Evolutionary conservation across 805 yeast species (phyloP), one percentile per base, ranked within the genome.

Genomic region (Wickerhamiella lipophila): DNA sequence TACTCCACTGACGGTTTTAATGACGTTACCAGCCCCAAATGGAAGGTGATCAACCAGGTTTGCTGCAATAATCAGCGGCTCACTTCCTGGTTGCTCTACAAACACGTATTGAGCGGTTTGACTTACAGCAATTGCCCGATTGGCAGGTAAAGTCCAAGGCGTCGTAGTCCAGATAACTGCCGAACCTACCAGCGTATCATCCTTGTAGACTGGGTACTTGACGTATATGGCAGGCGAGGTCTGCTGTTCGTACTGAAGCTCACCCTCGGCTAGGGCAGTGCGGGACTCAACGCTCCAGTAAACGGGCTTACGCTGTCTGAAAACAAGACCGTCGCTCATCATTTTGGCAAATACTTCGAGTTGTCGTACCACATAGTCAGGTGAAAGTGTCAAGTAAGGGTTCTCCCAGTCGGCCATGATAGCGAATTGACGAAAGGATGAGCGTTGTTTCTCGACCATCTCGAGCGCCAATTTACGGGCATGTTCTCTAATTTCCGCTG

Each of bases 201-300:
- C 43, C 2, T 18, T 48, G 6, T 30, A 29, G 6, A 59, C 38
- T 1, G 53, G 48, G 50, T 54, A 54, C 3, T 42, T 42, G 22
- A 51, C 42, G 25, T 51, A 53, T 4, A 50, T 50, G 2, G 55
- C 50, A 4, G 51, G 46, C 21, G 52, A 49, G 7, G 25, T 42
- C 42, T 49, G 95, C 18, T 76, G 77, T 46, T 83, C 82, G 63
- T 92, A 92, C 60, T 89, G 96, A 50, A 92, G 70, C 62, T 92
- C 99, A 18, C 96, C 89, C 64, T 92, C 99, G 0, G 98, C 98
- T 53, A 92, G 68, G 0, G 97, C 97, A 0, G 98, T 88, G 50
- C 77, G 75, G 2, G 95, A 84, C 59, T 88, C 96, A 53, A 89
- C 81, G 1, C 96, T 94, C 96, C 97, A 92, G 72, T 81, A 92